Base-by-base conservation (phyloP, 208 protist genomes). In the Leishmania guyanensis region DNA sequence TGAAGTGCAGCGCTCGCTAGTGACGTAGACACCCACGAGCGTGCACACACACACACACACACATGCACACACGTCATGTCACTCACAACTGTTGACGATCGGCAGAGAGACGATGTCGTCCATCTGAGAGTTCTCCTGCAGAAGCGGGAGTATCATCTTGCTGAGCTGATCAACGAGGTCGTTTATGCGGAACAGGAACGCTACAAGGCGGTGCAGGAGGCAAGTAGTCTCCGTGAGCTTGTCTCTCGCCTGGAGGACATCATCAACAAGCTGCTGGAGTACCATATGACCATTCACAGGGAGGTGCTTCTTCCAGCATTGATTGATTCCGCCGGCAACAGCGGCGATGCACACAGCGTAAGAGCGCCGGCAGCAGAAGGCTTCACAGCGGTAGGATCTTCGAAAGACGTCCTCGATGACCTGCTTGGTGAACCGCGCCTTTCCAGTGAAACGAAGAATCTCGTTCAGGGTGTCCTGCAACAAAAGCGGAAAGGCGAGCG, bases 101-200 rank as follows among this genome's bases (percentile, higher is more conserved):
- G 74, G 22, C 56, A 75, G 5, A 66, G 77, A 48, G 75, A n/a
- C 36, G 62, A 85, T 64, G 78, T 90, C 43, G 82, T 72, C 62
- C 76, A 84, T 26, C 82, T 92, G 66, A 71, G 86, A 10, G 68
- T 78, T 56, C 81, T 91, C 62, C 85, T 95, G 53, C 86, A 88
- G 29, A 87, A 88, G 78, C 89, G 90, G 17, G 89, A 95, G 83
- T 84, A 89, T n/a, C 92, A 95, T 64, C 86, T 95, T 1, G 90
- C 92, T 1, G 90, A 95, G 77, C 88, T 95, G 36, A 94, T 95
- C 79, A 91, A 95, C 71, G 92, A 95, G 56, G 89, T 95, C 12
- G 86, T 94, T 50, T 89, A 90, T 75, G 90, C 90, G 3, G 87
- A 92, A 58, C 77, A 88, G 20, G 78, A 86, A 48, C 83, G 80